A percentile compares a stretch with the other conserved stretches of the same genome.
Evolutionary conservation across 768 basidiomycete genomes (phyloP).

Genomic region (Phaeotremella skinneri): DNA sequence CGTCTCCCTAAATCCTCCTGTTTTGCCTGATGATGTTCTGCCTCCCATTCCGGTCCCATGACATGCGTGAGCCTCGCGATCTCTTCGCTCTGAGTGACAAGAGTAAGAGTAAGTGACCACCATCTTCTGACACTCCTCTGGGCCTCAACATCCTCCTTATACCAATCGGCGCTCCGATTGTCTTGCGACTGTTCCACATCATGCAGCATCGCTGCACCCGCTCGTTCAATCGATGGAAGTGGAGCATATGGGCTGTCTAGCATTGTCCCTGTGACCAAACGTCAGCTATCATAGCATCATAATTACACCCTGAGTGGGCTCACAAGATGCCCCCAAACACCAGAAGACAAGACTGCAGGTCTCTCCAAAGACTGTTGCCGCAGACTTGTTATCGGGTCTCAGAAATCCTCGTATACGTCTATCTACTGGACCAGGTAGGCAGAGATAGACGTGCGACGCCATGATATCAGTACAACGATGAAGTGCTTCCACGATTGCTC

Average conservation of each 20-base stretch:
- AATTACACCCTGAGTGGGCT: neutral
- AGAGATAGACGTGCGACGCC: slow-evolving; percentile 5
- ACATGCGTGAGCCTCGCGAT: neutral
- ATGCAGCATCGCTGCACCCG: slow-evolving; percentile 1
- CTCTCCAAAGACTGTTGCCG: slow-evolving; percentile 3
- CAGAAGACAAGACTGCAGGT: slow-evolving; percentile 8
- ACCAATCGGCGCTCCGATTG: neutral
- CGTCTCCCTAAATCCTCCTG: neutral
- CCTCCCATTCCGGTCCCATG: slow-evolving; percentile 12
- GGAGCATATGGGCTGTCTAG: slow-evolving; percentile 5
- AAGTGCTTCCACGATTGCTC: slow-evolving; percentile 8
- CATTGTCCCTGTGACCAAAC: slow-evolving; percentile 5
- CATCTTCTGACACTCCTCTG: slow-evolving; percentile 1
- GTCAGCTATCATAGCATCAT: neutral
- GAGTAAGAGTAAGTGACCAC: slow-evolving; percentile 14
- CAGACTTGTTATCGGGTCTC: neutral
- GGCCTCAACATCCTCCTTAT: neutral
- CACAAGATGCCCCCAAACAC: slow-evolving; percentile 10
- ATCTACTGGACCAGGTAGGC: slow-evolving; percentile 1
- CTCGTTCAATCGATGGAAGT: slow-evolving; percentile 5
- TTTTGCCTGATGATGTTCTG: neutral
- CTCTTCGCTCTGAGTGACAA: slow-evolving; percentile 10
- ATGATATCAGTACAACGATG: slow-evolving; percentile 12
- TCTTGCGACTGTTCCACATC: neutral
- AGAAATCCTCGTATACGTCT: neutral